Conservation (phyloP, 2,329 filamentous ascomycete genomes). For the Botrytis tulipae region DNA sequence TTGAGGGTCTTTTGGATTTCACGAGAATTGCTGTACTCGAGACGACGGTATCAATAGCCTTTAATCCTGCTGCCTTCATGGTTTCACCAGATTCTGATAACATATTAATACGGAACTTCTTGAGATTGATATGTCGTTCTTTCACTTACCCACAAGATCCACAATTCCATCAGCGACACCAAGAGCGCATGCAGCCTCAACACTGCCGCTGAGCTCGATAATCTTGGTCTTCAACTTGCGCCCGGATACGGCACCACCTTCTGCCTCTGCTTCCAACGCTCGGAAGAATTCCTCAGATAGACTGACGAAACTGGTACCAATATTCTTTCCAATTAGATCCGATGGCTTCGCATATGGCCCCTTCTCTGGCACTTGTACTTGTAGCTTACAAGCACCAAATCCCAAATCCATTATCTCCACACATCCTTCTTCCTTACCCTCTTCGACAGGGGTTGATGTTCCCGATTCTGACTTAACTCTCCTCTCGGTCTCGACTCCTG, state of each 20-base stretch:
- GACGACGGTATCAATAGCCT: conserved; percentile 90
- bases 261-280: conserved; percentile 61
- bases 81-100: conserved; percentile 88
- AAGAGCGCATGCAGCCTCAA: conserved; percentile 92
- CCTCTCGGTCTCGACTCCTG: conserved; percentile 52
- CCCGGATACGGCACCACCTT: conserved; percentile 40
- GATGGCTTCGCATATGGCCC: conserved; percentile 67
- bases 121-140: neutral
- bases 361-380: conserved; percentile 94
- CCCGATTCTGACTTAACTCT: conserved; percentile 50
- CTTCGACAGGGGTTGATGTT: conserved; percentile 43
- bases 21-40: conserved; percentile 86
- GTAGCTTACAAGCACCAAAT: conserved; percentile 87
- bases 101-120: conserved; percentile 25
- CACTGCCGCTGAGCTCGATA: conserved; percentile 91
- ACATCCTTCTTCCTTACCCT: conserved; percentile 49
- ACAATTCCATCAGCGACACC: conserved; percentile 97
- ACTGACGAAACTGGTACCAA: conserved; percentile 92
- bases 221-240: conserved; percentile 79
- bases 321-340: conserved; percentile 85
- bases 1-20: conserved; percentile 80
- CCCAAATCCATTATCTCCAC: conserved; percentile 87
- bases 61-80: conserved; percentile 92
- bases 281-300: conserved; percentile 83
- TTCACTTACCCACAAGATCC: conserved; percentile 82